A percentile compares a stretch with the other conserved stretches of the same genome.
These are phyloP conservation scores for Amyloporia xantha DNA, from an alignment of 768 basidiomycete genomes.

Conservation along the genomic window DNA sequence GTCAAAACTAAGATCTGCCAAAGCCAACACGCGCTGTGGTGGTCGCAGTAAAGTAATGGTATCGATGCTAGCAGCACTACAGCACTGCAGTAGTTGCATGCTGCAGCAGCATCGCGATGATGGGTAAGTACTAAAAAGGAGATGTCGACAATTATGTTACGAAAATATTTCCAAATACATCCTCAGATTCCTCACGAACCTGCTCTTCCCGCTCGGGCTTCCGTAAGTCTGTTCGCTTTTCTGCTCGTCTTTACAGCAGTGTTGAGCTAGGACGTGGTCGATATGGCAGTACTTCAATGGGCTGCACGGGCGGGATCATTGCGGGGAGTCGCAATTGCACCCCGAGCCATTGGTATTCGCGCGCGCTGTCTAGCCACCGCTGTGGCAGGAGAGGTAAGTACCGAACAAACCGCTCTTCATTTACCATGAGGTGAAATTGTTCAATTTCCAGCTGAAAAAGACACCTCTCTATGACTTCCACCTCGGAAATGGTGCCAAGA, in stretches of 20 bases:
- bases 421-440: background rate
- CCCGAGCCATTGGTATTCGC: background rate
- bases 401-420: background rate
- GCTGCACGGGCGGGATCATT: background rate
- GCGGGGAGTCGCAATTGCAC: background rate
- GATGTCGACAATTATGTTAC: background rate
- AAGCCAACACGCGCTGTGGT: too few relatives aligned
- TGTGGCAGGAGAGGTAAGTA: constrained; percentile 2
- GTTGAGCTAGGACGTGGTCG: background rate
- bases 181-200: background rate
- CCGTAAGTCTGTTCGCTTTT: background rate
- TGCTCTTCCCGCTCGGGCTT: background rate
- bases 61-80: background rate
- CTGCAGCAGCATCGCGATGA: background rate
- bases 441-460: constrained; percentile 35
- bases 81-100: too few relatives aligned
- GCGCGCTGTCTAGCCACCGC: constrained; percentile 5
- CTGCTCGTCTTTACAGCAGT: background rate
- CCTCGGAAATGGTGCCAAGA: constrained; percentile 73
- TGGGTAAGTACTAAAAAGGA: constrained; percentile 1
- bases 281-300: constrained; percentile 2
- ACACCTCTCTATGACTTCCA: constrained; percentile 91
- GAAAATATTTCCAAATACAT: background rate
- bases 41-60: background rate
- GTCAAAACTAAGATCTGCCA: too few relatives aligned